These are phyloP conservation scores for Diplosphaera chodatii DNA, from an alignment of 139 green algal genomes.

Conservation along the genomic window DNA sequence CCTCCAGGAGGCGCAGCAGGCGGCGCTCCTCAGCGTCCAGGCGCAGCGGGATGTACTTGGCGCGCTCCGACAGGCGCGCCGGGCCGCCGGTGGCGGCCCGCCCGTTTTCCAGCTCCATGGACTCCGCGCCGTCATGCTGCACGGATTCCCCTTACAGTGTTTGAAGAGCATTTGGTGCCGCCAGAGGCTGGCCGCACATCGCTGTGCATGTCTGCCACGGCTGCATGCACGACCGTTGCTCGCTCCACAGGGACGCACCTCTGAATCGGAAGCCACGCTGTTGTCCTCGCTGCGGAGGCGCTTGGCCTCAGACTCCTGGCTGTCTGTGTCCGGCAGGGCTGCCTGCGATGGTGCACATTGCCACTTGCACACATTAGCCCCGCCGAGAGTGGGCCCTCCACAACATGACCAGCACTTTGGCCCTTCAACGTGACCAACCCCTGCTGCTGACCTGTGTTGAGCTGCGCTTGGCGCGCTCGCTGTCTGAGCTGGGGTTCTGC, in stretches of 20 bases:
- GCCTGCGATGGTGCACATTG: neutral
- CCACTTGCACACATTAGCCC: too few species aligned
- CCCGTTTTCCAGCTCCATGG: neutral
- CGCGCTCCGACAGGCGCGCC: slow-evolving; percentile 43
- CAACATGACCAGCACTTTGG: neutral
- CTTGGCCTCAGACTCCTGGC: slow-evolving; percentile 7
- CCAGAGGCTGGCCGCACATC: too few species aligned
- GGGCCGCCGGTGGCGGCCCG: neutral
- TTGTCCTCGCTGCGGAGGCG: neutral
- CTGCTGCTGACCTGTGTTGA: slow-evolving; percentile 31
- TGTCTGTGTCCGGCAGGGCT: neutral
- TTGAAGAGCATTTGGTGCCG: too few species aligned
- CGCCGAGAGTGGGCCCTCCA: too few species aligned
- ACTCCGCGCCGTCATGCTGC: slow-evolving; percentile 1
- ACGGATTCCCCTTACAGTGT: too few species aligned
- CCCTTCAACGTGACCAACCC: too few species aligned
- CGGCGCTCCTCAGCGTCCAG: slow-evolving; percentile 67
- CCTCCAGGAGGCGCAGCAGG: slow-evolving; percentile 75
- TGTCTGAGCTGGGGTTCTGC: slow-evolving; percentile 46
- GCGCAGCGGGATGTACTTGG: slow-evolving; percentile 53
- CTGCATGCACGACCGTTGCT: neutral
- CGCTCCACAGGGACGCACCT: neutral
- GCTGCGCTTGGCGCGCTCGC: slow-evolving; percentile 53
- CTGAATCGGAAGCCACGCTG: neutral
- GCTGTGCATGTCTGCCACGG: too few species aligned